phyloP scores from a whole-genome alignment of 495 filamentous ascomycete species.

The Podospora anserina region DNA sequence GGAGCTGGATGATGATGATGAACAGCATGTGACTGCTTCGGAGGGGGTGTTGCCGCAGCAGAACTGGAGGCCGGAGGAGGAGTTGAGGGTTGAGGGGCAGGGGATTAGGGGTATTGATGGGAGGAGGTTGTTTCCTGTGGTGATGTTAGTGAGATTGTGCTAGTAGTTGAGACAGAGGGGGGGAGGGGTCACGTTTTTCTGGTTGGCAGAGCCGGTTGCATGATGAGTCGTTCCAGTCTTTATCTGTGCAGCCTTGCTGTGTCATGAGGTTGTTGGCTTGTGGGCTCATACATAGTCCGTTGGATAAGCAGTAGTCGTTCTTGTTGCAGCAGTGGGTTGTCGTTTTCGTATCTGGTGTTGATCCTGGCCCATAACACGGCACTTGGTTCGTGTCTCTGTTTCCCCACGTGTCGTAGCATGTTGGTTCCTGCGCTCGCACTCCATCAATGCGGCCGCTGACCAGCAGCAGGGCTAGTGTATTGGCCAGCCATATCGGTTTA shows the following conservation, averaged over 20 bases:
- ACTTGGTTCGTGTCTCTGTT: constrained; percentile 15
- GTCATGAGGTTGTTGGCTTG: constrained; percentile 24
- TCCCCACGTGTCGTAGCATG: constrained; percentile 25
- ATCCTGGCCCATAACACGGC: constrained; percentile 11
- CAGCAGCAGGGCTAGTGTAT: not conserved
- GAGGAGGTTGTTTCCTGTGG: not conserved
- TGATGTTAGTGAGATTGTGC: not conserved
- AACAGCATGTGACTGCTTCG: constrained; percentile 14
- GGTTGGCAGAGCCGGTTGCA: constrained; percentile 19
- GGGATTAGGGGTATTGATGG: constrained; percentile 18
- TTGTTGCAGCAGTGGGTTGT: constrained; percentile 22
- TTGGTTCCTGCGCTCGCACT: not conserved
- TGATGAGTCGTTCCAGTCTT: constrained; percentile 13
- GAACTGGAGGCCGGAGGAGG: constrained; percentile 12
- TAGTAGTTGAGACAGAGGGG: too few species aligned
- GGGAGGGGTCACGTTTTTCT: constrained; percentile 3
- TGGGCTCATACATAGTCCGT: constrained; percentile 26
- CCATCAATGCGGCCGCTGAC: not conserved
- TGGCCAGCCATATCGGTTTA: not conserved
- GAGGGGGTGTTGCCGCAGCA: constrained; percentile 20
- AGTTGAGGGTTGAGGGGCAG: constrained; percentile 18
- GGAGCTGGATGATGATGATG: constrained; percentile 1
- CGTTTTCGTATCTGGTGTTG: not conserved
- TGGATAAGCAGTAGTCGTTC: constrained; percentile 25
- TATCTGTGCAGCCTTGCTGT: constrained; percentile 29